Percentiles rank a stretch among this genome's conserved stretches.
phyloP scores from a whole-genome alignment of 2,329 filamentous ascomycete species.

The Huntiella moniliformis region DNA sequence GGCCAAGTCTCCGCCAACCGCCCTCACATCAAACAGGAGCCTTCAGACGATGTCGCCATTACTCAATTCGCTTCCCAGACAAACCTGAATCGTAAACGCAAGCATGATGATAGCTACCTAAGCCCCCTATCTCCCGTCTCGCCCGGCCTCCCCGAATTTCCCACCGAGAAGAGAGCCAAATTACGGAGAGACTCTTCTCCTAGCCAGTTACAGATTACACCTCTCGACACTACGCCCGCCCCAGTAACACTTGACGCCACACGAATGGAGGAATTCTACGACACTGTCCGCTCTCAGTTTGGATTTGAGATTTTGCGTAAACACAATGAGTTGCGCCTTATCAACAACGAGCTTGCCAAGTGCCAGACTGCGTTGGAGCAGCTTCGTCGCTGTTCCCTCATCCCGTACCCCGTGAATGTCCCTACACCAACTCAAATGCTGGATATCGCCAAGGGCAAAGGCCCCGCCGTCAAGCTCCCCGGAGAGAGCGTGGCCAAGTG shows the following conservation, averaged over 20 bases:
- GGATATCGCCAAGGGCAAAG: slow-evolving; percentile 55
- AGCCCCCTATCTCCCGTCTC: slow-evolving; percentile 9
- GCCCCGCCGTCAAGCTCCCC: slow-evolving; percentile 44
- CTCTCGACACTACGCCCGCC: too few species aligned
- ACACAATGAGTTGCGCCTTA: slow-evolving; percentile 81
- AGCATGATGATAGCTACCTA: slow-evolving; percentile 8
- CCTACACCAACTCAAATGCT: slow-evolving; percentile 48
- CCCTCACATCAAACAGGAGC: slow-evolving; percentile 8
- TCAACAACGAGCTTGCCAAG: slow-evolving; percentile 91
- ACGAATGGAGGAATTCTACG: slow-evolving; percentile 4
- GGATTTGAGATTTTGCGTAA: slow-evolving; percentile 83
- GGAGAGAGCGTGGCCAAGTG: slow-evolving; percentile 52
- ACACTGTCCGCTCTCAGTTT: slow-evolving; percentile 59
- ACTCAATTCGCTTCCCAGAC: neutral
- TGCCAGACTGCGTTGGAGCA: slow-evolving; percentile 89
- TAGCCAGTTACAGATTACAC: neutral
- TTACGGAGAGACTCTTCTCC: slow-evolving; percentile 3
- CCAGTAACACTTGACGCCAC: neutral
- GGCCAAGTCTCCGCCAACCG: too few species aligned
- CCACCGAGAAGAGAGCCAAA: slow-evolving; percentile 7
- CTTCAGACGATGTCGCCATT: slow-evolving; percentile 5
- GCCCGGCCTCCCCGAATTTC: slow-evolving; percentile 5
- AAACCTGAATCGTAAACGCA: slow-evolving; percentile 6
- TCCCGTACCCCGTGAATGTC: slow-evolving; percentile 64
- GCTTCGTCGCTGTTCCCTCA: slow-evolving; percentile 75